Base-by-base conservation (phyloP, 1,284 basidiomycete genomes). In the Paramarasmius palmivorus region DNA sequence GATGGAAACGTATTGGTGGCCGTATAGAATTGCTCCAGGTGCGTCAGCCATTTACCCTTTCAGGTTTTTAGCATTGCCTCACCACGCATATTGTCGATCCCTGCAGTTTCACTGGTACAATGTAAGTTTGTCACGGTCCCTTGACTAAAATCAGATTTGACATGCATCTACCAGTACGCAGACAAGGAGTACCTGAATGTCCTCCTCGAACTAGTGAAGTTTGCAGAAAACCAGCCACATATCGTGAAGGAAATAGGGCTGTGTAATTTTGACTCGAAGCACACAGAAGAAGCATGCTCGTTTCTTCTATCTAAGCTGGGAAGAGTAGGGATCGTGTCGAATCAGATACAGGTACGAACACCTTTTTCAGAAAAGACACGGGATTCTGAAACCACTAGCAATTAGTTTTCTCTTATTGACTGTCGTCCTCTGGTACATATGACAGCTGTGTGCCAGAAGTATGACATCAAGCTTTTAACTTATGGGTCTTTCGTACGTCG, bases 341-440 rank as follows among this genome's bases (percentile, higher is more conserved):
- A 85, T 64, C 84, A 85, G 63, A 77, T 85, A n/a, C 83, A 82
- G 73, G 83, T 82, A 58, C 22, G 46, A n/a, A 34, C 22, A 10
- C 26, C 4, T 51, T 22, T 23, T 35, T 10, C 26, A 34, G 36
- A 4, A 23, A 14, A 15, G 40, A 12, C 40, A 34, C 7, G 26
- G 12, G 10, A 3, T 19, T 39, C 25, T 49, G 26, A 23, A 29
- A 41, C 3, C 35, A 14, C 49, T 38, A 26, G 14, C 15, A 14
- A 3, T 15, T 56, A 84, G 83, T 85, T 82, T 60, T 85, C 83
- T 3, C 65, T 85, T 56, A 76, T 86, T 55, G 83, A 86, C 62
- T 76, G 75, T 3, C 75, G 84, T 3, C 82, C 83, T 9, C 61
- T 82, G 52, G 72, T 82, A 53, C 78, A 74, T 35, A 82, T 85